Evolutionary conservation across 2,329 filamentous ascomycete species (phyloP).

Genomic region (Leptographium lundbergii): DNA sequence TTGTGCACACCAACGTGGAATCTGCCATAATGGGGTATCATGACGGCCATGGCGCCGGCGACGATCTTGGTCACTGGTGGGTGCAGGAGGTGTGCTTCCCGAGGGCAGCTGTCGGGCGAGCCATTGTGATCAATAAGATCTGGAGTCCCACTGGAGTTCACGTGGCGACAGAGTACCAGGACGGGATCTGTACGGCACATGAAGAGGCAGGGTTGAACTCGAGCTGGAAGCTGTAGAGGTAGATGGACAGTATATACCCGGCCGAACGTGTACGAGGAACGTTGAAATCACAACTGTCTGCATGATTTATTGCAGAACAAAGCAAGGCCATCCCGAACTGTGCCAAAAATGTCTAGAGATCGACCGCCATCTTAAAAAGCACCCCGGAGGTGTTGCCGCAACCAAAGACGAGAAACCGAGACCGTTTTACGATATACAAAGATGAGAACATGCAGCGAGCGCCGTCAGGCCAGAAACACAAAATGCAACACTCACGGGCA

Average conservation of each 20-base stretch:
- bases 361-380: neutral
- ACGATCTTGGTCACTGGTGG: slow-evolving; percentile 31
- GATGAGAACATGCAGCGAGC: neutral
- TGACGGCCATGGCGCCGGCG: slow-evolving; percentile 3
- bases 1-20: slow-evolving; percentile 36
- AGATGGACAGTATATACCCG: no score
- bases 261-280: no score
- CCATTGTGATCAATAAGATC: slow-evolving; percentile 34
- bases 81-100: slow-evolving; percentile 39
- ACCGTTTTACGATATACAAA: neutral
- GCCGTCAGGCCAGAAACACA: no score
- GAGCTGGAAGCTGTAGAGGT: neutral
- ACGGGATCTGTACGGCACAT: slow-evolving; percentile 29
- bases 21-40: slow-evolving; percentile 31
- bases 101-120: slow-evolving; percentile 31
- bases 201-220: slow-evolving; percentile 1
- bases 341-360: neutral
- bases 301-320: neutral
- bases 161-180: slow-evolving; percentile 42
- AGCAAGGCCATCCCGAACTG: neutral
- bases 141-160: slow-evolving; percentile 42
- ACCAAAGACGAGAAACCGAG: neutral
- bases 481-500: no score
- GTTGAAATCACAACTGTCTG: neutral
- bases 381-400: no score